phyloP scores from a whole-genome alignment of 306 rosid genomes.

The Argentina anserina region DNA sequence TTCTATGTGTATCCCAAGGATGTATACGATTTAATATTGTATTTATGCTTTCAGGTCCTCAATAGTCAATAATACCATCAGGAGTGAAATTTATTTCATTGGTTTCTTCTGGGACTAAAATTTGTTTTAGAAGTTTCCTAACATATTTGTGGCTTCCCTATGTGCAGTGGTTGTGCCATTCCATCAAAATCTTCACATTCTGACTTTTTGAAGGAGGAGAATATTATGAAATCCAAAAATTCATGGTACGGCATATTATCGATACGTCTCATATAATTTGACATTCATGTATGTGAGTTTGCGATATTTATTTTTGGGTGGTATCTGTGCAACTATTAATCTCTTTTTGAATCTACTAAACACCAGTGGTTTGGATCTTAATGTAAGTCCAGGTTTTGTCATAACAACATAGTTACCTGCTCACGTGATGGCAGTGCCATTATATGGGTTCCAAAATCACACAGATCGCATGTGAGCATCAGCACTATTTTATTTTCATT shows the following conservation, averaged over 20 bases:
- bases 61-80: not conserved
- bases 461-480: slow-evolving; percentile 78
- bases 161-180: slow-evolving; percentile 76
- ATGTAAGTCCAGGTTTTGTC: slow-evolving; percentile 66
- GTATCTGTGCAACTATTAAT: not conserved
- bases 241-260: slow-evolving; percentile 46
- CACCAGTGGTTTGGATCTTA: slow-evolving; percentile 23
- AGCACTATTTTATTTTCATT: slow-evolving; percentile 3
- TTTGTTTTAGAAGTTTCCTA: slow-evolving; percentile 20
- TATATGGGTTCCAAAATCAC: slow-evolving; percentile 91
- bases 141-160: slow-evolving; percentile 25
- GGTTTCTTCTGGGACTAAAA: not conserved
- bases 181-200: slow-evolving; percentile 56
- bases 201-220: slow-evolving; percentile 69
- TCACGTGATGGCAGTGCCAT: slow-evolving; percentile 98
- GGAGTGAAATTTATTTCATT: not conserved
- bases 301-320: not conserved
- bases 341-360: slow-evolving; percentile 23
- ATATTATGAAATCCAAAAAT: slow-evolving; percentile 57
- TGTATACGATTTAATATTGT: not conserved
- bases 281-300: slow-evolving; percentile 11
- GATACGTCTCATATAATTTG: slow-evolving; percentile 14
- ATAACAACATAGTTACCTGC: slow-evolving; percentile 89
- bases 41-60: not conserved
- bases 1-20: not conserved